Conservation (phyloP, 2,329 filamentous ascomycete genomes). For the Alternaria postmessia region DNA sequence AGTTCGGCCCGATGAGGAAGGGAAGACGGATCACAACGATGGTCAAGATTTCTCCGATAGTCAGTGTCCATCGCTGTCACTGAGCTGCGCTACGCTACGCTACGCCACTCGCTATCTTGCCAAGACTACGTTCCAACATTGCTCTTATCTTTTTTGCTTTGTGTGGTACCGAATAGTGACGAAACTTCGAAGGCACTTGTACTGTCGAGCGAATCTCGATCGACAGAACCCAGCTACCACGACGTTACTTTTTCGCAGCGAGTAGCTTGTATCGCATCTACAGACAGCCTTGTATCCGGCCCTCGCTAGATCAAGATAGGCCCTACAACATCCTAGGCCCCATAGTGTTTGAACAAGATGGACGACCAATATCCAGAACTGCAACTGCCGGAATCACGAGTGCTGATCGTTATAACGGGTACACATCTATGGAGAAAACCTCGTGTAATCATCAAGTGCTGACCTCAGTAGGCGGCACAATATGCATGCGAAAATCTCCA, state of each 20-base stretch:
- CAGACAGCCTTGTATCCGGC: background rate
- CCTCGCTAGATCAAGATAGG: conserved; percentile 1
- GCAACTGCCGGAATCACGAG: conserved; percentile 73
- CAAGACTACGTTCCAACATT: conserved; percentile 10
- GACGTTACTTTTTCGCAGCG: conserved; percentile 2
- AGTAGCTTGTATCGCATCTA: conserved; percentile 1
- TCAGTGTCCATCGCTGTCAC: conserved; percentile 1
- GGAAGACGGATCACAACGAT: conserved; percentile 15
- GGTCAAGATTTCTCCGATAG: conserved; percentile 1
- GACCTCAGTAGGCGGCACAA: conserved; percentile 67
- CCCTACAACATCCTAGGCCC: background rate
- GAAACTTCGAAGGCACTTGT: conserved; percentile 5
- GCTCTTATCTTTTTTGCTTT: conserved; percentile 15
- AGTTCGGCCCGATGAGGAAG: conserved; percentile 27
- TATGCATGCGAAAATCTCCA: conserved; percentile 86
- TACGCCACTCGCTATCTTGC: conserved; percentile 5
- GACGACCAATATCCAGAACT: conserved; percentile 40
- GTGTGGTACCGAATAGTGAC: conserved; percentile 19
- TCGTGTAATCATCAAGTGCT: background rate
- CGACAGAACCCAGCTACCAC: conserved; percentile 4
- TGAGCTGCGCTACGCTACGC: background rate
- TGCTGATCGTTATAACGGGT: conserved; percentile 90
- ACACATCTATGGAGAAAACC: conserved; percentile 30
- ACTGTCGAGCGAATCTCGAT: conserved; percentile 1
- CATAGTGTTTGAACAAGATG: conserved; percentile 27